Conservation (phyloP, 768 basidiomycete species). For the Russula compacta region DNA sequence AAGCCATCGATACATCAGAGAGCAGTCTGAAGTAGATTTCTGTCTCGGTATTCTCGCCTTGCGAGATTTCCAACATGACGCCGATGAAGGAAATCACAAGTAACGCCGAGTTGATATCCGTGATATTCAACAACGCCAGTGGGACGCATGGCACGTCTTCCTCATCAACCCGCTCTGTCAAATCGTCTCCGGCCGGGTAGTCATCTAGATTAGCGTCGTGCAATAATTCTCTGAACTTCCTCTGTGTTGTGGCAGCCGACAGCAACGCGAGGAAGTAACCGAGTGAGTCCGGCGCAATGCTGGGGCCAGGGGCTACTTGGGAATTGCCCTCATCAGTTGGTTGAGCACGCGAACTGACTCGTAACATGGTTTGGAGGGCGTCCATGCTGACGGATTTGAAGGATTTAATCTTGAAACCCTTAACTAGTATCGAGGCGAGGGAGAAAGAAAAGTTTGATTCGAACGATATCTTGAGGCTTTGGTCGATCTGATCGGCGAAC, state of each 20-base stretch:
- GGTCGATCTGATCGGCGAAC: conserved; percentile 62
- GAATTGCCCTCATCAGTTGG: conserved; percentile 23
- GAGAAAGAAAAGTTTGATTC: conserved; percentile 74
- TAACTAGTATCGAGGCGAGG: conserved; percentile 75
- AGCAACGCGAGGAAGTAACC: conserved; percentile 77
- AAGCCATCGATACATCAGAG: conserved; percentile 54
- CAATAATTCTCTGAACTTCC: conserved; percentile 51
- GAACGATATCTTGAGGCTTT: conserved; percentile 66
- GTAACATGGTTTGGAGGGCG: conserved; percentile 53
- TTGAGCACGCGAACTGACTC: conserved; percentile 45
- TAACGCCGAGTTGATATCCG: conserved; percentile 55
- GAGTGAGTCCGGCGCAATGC: conserved; percentile 50
- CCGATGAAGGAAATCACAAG: conserved; percentile 67
- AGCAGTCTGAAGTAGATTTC: conserved; percentile 72
- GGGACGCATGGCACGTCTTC: conserved; percentile 43
- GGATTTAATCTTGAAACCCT: conserved; percentile 65
- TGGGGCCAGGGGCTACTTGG: conserved; percentile 33
- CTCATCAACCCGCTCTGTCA: conserved; percentile 32
- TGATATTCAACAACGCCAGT: conserved; percentile 49
- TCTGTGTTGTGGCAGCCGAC: conserved; percentile 51
- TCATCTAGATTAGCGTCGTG: conserved; percentile 52
- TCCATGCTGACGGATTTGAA: conserved; percentile 53
- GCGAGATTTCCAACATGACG: conserved; percentile 64
- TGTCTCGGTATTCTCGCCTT: conserved; percentile 74
- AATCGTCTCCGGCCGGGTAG: conserved; percentile 35